Evolutionary conservation across 2,329 filamentous ascomycete species (phyloP).

Genomic region (Onygenales sp.): DNA sequence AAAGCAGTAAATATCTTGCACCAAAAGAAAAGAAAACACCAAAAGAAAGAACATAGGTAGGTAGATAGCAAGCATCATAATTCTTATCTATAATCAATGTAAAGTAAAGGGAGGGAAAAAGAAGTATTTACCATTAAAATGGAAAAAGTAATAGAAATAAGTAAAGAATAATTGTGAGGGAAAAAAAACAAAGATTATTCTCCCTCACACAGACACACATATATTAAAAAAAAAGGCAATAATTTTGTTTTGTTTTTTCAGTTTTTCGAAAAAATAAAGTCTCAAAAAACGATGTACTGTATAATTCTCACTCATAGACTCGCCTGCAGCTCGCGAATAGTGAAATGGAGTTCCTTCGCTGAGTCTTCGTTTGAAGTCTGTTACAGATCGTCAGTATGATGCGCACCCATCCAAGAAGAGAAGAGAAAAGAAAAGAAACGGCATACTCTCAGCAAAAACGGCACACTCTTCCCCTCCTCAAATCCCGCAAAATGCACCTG

Average conservation of each 20-base stretch:
- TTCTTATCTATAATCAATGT: neutral
- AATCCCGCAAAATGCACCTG: constrained; percentile 55
- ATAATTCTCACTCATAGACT: constrained; percentile 20
- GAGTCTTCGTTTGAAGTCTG: constrained; percentile 35
- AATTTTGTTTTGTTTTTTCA: no score
- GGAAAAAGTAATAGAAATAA: neutral
- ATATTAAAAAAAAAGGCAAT: neutral
- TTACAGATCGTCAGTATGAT: constrained; percentile 1
- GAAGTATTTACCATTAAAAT: neutral
- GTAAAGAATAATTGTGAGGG: neutral
- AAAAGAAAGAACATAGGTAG: neutral
- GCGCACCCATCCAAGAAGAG: constrained; percentile 32
- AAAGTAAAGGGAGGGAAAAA: neutral
- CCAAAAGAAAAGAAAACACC: constrained; percentile 8
- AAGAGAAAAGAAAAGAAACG: constrained; percentile 15
- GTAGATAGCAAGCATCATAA: neutral
- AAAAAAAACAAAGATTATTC: neutral
- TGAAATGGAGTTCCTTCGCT: constrained; percentile 38
- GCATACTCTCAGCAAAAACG: constrained; percentile 49
- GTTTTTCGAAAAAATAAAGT: neutral
- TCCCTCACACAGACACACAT: no score
- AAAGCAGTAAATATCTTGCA: neutral
- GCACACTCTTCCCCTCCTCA: constrained; percentile 43
- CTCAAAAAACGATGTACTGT: neutral
- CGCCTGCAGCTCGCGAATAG: constrained; percentile 32